Evolutionary conservation across 169 alveolate species (phyloP), one percentile per base, ranked within the genome.

Genomic region (Cryptosporidium ubiquitum): DNA sequence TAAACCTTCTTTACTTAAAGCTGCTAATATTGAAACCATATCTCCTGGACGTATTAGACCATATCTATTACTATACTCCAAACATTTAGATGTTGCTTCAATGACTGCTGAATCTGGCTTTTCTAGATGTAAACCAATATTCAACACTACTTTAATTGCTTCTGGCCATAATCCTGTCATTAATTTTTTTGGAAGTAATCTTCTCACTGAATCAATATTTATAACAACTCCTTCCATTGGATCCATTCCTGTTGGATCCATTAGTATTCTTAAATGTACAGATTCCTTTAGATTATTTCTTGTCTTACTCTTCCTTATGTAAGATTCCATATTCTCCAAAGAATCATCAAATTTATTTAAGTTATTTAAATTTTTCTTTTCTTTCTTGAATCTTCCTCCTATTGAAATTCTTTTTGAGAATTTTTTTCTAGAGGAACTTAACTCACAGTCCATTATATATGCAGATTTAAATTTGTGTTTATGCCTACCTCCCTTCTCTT

Each of bases 141-240:
- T 85, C 47, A 91, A 71, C 68, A 91, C 40, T 52, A 85, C 91
- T 39, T 91, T 86, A 35, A 91, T 85, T 39, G 93, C 94, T 58
- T 85, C 94, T 12, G 94, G 94, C 94, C 94, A 91, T 40, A 91
- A 42, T 3, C 94, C 94, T 18, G 94, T 91, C 92, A 85, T 85
- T 20, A 91, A 42, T 49, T 84, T 89, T 60, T 86, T 51, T 9
- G 94, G 94, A 31, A 92, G 84, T 39, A 71, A 42, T 12, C 91
- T 85, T 29, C 86, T 57, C 29, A 92, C 61, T 49, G 84, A 49
- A 7, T 64, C 91, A 10, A 92, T 86, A 57, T 89, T 84, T 69
- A 85, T 85, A 9, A 92, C 84, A 14, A 84, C 68, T 33, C 94
- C 94, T 33, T 84, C 85, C 73, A 69, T 89, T 23, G 94, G 94